Conservation (phyloP, 2,329 filamentous ascomycete genomes). For the Monosporascus sp. region DNA sequence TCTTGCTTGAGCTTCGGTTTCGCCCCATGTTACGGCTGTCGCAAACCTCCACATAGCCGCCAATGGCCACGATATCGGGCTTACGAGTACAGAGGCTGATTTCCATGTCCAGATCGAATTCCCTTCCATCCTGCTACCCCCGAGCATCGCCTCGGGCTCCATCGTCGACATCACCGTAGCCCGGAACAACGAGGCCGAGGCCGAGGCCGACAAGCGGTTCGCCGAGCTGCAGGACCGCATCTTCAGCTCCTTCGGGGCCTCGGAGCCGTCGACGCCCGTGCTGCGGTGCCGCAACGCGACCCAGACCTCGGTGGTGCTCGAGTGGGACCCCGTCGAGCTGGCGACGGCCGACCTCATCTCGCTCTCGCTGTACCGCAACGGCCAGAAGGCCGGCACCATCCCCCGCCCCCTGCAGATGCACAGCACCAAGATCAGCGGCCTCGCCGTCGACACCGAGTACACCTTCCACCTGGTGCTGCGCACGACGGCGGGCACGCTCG, state of each 20-base stretch:
- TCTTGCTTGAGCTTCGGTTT: background rate
- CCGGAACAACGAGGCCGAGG: conserved; percentile 77
- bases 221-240: conserved; percentile 83
- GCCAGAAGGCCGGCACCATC: conserved; percentile 93
- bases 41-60: conserved; percentile 11
- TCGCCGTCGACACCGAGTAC: conserved; percentile 96
- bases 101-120: conserved; percentile 76
- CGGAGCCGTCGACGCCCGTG: conserved; percentile 68
- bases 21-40: conserved; percentile 4
- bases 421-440: conserved; percentile 92
- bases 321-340: conserved; percentile 93
- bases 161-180: conserved; percentile 97
- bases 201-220: conserved; percentile 70
- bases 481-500: conserved; percentile 83
- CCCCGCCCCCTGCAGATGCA: conserved; percentile 81
- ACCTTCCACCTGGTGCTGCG: conserved; percentile 87
- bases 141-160: conserved; percentile 90
- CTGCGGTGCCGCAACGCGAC: conserved; percentile 95
- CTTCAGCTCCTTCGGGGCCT: conserved; percentile 76
- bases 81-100: conserved; percentile 12
- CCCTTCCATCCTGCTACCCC: conserved; percentile 91
- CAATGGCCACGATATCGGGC: background rate
- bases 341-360: conserved; percentile 89
- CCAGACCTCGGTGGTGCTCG: conserved; percentile 95
- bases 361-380: conserved; percentile 89